These are phyloP conservation scores for Xerocomellus chrysenteron DNA, from an alignment of 768 basidiomycete species.

Conservation along the genomic window DNA sequence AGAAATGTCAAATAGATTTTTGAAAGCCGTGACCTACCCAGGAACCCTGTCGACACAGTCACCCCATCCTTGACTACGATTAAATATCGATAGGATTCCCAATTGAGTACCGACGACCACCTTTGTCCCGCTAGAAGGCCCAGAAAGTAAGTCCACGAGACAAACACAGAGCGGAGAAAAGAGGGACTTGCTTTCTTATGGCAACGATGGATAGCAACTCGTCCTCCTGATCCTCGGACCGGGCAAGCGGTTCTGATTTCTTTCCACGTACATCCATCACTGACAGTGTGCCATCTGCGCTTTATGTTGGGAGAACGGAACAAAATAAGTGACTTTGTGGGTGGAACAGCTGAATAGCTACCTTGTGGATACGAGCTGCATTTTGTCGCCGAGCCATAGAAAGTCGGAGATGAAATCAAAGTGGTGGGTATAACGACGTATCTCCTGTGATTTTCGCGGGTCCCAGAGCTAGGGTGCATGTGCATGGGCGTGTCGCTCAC, in stretches of 20 bases:
- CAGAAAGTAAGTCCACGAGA: neutral
- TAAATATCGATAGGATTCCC: conserved; percentile 88
- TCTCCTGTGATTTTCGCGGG: conserved; percentile 61
- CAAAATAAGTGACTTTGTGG: neutral
- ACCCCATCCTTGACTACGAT: conserved; percentile 82
- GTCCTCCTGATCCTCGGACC: conserved; percentile 96
- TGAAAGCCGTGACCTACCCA: conserved; percentile 50
- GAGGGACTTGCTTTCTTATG: conserved; percentile 67
- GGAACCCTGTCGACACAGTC: conserved; percentile 91
- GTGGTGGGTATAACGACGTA: conserved; percentile 78
- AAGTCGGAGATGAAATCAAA: conserved; percentile 96
- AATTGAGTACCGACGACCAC: conserved; percentile 86
- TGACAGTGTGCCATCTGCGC: conserved; percentile 91
- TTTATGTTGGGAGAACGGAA: conserved; percentile 29
- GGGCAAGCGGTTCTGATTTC: conserved; percentile 71
- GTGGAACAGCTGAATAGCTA: conserved; percentile 28
- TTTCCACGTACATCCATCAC: conserved; percentile 89
- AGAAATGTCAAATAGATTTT: neutral
- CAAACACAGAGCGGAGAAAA: neutral
- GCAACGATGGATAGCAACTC: conserved; percentile 83
- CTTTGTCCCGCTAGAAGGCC: conserved; percentile 60
- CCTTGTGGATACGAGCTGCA: conserved; percentile 87
- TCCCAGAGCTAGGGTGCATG: conserved; percentile 76
- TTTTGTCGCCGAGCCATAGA: conserved; percentile 79
- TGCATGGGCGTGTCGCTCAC: neutral